Conservation (phyloP, 805 yeast species). For the Saturnispora hagleri region DNA sequence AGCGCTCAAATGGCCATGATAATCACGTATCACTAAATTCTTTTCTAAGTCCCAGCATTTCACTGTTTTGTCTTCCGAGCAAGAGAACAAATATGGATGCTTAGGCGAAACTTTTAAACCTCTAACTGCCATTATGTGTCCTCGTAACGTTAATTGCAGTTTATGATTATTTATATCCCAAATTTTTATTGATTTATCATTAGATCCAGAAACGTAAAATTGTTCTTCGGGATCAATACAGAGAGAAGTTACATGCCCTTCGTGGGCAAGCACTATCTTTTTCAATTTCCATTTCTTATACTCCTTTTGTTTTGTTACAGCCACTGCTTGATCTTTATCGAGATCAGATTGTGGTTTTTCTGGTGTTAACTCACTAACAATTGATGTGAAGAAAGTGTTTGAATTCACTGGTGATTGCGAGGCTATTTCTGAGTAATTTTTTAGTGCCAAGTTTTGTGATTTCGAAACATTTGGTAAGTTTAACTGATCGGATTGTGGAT, state of each 20-base stretch:
- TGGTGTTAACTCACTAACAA: neutral
- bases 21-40: slow-evolving; percentile 72
- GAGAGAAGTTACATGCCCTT: slow-evolving; percentile 86
- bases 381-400: neutral
- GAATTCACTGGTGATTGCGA: neutral
- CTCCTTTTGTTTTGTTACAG: neutral
- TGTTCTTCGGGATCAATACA: slow-evolving; percentile 78
- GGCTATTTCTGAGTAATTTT: neutral
- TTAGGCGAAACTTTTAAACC: slow-evolving; percentile 62
- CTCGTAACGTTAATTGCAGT: slow-evolving; percentile 69
- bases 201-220: slow-evolving; percentile 89
- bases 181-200: slow-evolving; percentile 79
- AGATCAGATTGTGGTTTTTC: neutral
- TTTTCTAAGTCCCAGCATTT: slow-evolving; percentile 95
- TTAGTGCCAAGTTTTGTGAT: neutral
- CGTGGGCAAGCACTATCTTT: slow-evolving; percentile 77
- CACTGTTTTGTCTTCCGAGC: slow-evolving; percentile 87
- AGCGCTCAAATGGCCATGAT: slow-evolving; percentile 91
- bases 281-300: slow-evolving; percentile 53
- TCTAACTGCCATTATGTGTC: slow-evolving; percentile 86
- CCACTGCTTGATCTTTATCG: neutral
- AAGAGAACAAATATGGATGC: slow-evolving; percentile 84
- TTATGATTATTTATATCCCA: slow-evolving; percentile 79
- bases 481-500: neutral
- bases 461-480: neutral